Conservation (phyloP, 1,139 yeast species). For the Sugiyamaella castrensis region DNA sequence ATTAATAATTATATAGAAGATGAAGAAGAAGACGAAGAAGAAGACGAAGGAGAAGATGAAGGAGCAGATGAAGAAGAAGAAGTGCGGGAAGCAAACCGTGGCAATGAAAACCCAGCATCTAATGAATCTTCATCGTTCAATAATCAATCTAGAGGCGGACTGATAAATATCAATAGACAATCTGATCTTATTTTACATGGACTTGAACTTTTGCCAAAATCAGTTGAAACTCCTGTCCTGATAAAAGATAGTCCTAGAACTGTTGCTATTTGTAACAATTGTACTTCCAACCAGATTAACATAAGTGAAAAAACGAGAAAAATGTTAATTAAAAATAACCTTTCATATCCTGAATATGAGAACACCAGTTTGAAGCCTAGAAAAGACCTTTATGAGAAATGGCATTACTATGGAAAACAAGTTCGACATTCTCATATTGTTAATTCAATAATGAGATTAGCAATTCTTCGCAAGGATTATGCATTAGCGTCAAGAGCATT, state of each 20-base stretch:
- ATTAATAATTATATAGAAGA: neutral
- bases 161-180: neutral
- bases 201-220: slow-evolving; percentile 20
- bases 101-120: too few species aligned
- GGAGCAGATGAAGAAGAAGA: neutral
- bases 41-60: neutral
- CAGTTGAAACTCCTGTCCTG: slow-evolving; percentile 16
- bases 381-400: neutral
- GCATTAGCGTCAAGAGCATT: slow-evolving; percentile 43
- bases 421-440: slow-evolving; percentile 29
- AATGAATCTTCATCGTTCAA: too few species aligned
- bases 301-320: slow-evolving; percentile 10
- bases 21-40: slow-evolving; percentile 6
- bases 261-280: slow-evolving; percentile 7
- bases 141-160: neutral
- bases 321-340: slow-evolving; percentile 9
- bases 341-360: neutral
- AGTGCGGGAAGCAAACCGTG: neutral
- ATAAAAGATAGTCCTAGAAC: slow-evolving; percentile 15
- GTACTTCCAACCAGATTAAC: too few species aligned
- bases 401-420: slow-evolving; percentile 11
- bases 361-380: neutral
- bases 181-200: slow-evolving; percentile 17
- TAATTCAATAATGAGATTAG: slow-evolving; percentile 25
- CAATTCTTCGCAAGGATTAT: slow-evolving; percentile 43